Conservation (phyloP, 768 basidiomycete genomes). For the Lanmaoa rubissima region DNA sequence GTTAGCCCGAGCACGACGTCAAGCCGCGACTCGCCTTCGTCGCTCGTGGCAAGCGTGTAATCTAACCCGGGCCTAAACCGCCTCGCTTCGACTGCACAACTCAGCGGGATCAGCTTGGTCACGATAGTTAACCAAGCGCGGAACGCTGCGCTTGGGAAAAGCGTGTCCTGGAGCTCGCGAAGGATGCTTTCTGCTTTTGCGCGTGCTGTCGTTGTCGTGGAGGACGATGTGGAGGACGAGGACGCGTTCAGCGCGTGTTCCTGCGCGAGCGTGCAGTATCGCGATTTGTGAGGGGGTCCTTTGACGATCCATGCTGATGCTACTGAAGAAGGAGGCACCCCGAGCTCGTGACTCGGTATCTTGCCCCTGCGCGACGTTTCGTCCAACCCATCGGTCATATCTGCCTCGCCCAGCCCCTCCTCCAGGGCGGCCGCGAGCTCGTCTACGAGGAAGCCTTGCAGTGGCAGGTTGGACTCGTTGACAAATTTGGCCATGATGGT, state of each 20-base stretch:
- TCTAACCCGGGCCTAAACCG: slow-evolving; percentile 91
- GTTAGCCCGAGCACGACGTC: slow-evolving; percentile 89
- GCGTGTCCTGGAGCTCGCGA: slow-evolving; percentile 60
- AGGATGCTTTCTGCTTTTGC: slow-evolving; percentile 20
- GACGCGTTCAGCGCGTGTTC: background rate
- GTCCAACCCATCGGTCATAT: slow-evolving; percentile 62
- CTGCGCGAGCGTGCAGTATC: slow-evolving; percentile 68
- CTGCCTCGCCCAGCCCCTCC: slow-evolving; percentile 58
- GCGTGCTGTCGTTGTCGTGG: slow-evolving; percentile 4
- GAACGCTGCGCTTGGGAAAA: slow-evolving; percentile 81
- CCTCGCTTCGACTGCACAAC: slow-evolving; percentile 75
- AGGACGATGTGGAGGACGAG: background rate
- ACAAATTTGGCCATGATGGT: slow-evolving; percentile 79
- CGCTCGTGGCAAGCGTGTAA: slow-evolving; percentile 90
- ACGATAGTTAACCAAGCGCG: slow-evolving; percentile 84
- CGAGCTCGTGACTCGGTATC: slow-evolving; percentile 69
- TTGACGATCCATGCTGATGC: slow-evolving; percentile 65
- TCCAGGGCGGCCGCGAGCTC: slow-evolving; percentile 69
- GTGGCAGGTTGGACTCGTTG: slow-evolving; percentile 82
- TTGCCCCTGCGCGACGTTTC: slow-evolving; percentile 44
- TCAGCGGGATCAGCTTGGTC: slow-evolving; percentile 67
- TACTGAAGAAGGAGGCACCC: slow-evolving; percentile 40
- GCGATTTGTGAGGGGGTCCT: slow-evolving; percentile 94
- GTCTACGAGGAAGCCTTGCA: slow-evolving; percentile 79
- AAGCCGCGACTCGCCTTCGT: slow-evolving; percentile 75